These are phyloP conservation scores for Populus hybrid DNA, from an alignment of 441 rosid genomes.

Conservation along the genomic window DNA sequence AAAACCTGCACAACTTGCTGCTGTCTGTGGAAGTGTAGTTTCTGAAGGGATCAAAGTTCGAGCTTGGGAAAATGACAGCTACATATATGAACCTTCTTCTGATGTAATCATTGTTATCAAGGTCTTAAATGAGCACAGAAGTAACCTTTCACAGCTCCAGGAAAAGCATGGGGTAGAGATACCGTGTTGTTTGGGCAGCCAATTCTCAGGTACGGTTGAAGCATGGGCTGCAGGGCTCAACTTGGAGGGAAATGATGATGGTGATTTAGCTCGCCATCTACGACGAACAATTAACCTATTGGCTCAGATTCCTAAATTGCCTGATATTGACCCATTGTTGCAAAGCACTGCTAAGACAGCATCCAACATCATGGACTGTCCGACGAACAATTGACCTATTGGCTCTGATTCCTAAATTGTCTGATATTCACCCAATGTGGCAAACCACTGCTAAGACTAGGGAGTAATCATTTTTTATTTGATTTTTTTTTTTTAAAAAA, in stretches of 20 bases:
- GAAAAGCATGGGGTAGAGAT: constrained; percentile 73
- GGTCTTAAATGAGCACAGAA: constrained; percentile 66
- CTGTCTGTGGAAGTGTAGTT: constrained; percentile 72
- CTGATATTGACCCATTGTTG: constrained; percentile 64
- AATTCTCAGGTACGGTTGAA: constrained; percentile 93
- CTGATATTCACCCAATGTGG: too few species aligned
- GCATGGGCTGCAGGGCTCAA: constrained; percentile 96
- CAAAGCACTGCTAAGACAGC: constrained; percentile 64
- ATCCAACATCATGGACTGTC: constrained; percentile 75
- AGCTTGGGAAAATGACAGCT: constrained; percentile 61
- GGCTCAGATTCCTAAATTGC: constrained; percentile 91
- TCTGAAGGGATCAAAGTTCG: constrained; percentile 95
- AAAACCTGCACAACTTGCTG: constrained; percentile 90
- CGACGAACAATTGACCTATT: too few species aligned
- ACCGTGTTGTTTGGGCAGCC: constrained; percentile 69
- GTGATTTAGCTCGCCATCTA: constrained; percentile 83
- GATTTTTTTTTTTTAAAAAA: too few species aligned
- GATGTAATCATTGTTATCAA: constrained; percentile 49
- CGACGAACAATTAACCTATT: constrained; percentile 77
- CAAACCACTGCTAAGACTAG: too few species aligned
- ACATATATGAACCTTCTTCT: constrained; percentile 69
- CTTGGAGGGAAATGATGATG: constrained; percentile 95
- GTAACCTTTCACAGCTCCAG: constrained; percentile 56
- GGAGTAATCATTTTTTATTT: too few species aligned
- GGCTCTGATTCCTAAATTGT: too few species aligned